Base-by-base conservation (phyloP, 2,329 filamentous ascomycete species). In the Pseudopyrenochaeta lycopersici region DNA sequence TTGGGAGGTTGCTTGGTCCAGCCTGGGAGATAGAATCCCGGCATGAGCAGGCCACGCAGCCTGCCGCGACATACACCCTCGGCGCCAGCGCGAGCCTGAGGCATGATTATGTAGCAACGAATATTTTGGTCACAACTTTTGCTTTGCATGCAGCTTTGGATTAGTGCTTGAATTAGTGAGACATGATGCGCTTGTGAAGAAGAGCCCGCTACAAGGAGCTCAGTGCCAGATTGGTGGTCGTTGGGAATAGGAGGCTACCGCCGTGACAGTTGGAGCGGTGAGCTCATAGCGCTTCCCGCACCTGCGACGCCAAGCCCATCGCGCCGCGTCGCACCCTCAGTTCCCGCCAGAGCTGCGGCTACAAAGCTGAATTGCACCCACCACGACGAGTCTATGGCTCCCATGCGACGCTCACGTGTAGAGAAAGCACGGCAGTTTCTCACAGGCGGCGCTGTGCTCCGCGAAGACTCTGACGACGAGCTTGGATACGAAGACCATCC, bases 401-500 rank as follows among this genome's bases (percentile, higher is more conserved):
- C 75, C 29, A 71, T 73, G 31, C 67, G 73, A 27, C 70, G 72
- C 27, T 76, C 78, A 7, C 78, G 74, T 48, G 64, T 76, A 36
- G 78, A 82, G 56, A 74, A 79, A 49, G 82, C 81, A 23, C 77
- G 80, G 39, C 76, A 79, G 42, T 79, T 71, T 68, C 80, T 88
- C 53, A 83, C 77, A 55, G 86, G 75, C 62, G 85, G 86, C 40
- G 89, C 88, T 27, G 81, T 92, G 10, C 77, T 81, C 6, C 83
- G 90, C 66, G 90, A 95, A 56, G 90, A 96, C 72, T 96, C 91
- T 0, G 92, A 96, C 73, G 92, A 96, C 75, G 94, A 97, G 74
- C 84, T 96, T 21, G 80, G 80, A 45, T 72, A 76, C 47, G 80
- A 82, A 56, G 80, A 82, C 63, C 75, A 76, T 54, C 80, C 80